phyloP scores from a whole-genome alignment of 2,329 filamentous ascomycete genomes.

The Myriosclerotinia curreyana region DNA sequence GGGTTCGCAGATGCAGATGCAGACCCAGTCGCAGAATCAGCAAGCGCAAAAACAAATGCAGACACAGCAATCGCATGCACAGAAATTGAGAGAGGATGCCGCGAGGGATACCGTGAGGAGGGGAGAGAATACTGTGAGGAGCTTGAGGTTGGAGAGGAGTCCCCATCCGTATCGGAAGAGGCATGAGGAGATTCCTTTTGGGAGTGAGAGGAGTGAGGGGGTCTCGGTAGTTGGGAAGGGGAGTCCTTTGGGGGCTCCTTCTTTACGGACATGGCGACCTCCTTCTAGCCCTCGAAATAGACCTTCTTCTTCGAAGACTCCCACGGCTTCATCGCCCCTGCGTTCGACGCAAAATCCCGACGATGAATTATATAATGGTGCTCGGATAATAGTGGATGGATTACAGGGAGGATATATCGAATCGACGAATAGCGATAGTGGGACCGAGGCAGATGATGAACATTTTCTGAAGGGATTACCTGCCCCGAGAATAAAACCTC shows the following conservation, averaged over 20 bases:
- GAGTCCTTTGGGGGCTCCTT: not conserved
- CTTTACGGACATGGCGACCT: not conserved
- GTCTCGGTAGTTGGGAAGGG: not conserved
- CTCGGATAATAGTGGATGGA: constrained; percentile 22
- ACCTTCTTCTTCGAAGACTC: constrained; percentile 1
- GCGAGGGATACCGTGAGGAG: constrained; percentile 23
- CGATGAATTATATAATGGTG: constrained; percentile 37
- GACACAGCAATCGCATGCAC: constrained; percentile 23
- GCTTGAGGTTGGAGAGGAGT: constrained; percentile 46
- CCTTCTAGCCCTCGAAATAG: not conserved
- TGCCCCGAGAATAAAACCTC: constrained; percentile 66
- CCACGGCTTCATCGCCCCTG: constrained; percentile 31
- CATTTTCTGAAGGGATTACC: constrained; percentile 82
- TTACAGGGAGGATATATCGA: constrained; percentile 29
- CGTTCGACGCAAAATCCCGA: constrained; percentile 35
- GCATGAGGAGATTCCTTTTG: constrained; percentile 53
- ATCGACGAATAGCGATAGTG: constrained; percentile 74
- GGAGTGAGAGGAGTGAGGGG: constrained; percentile 21
- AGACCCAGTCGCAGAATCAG: not conserved
- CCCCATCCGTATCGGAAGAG: constrained; percentile 67
- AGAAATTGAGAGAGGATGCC: constrained; percentile 21
- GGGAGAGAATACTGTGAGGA: not conserved
- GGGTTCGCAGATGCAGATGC: not conserved
- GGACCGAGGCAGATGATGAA: constrained; percentile 94
- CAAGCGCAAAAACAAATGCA: not conserved